Conservation (phyloP, 1,139 yeast species). For the Meyerozyma elateridarum region DNA sequence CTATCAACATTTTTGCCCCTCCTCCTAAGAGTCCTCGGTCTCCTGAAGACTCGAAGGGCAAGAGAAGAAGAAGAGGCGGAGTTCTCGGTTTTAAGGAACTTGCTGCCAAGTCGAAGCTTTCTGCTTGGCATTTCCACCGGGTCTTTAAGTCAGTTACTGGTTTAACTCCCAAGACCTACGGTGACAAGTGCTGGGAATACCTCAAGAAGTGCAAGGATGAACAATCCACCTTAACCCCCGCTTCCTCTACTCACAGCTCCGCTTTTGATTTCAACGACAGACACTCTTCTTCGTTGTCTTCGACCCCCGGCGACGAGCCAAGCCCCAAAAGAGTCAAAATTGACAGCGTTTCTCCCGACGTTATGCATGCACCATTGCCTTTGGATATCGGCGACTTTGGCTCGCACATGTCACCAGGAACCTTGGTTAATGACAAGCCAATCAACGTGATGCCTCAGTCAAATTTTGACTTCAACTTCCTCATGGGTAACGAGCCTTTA, state of each 20-base stretch:
- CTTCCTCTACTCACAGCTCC: too few relatives aligned
- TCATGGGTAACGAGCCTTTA: not conserved
- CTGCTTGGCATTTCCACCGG: conserved; percentile 94
- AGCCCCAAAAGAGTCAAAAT: conserved; percentile 2
- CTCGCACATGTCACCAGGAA: too few relatives aligned
- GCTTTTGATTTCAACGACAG: too few relatives aligned
- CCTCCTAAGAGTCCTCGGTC: conserved; percentile 17
- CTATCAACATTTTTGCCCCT: conserved; percentile 42
- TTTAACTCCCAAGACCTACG: conserved; percentile 82
- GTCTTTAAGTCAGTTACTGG: conserved; percentile 84
- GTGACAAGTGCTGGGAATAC: conserved; percentile 79
- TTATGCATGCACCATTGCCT: not conserved
- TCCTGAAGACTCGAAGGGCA: conserved; percentile 28
- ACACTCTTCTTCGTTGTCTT: conserved; percentile 1
- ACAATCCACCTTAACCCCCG: conserved; percentile 2
- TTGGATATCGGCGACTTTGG: too few relatives aligned
- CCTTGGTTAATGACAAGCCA: not conserved
- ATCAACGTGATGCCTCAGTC: not conserved
- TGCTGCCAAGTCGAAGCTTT: conserved; percentile 76
- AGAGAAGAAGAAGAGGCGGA: conserved; percentile 74
- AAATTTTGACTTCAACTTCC: conserved; percentile 1
- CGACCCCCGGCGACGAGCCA: not conserved
- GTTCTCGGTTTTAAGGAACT: conserved; percentile 84
- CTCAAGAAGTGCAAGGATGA: conserved; percentile 31
- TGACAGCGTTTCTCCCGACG: not conserved